These are phyloP conservation scores for Lodderomyces margitis DNA, from an alignment of 1,139 yeast genomes.

Conservation along the genomic window DNA sequence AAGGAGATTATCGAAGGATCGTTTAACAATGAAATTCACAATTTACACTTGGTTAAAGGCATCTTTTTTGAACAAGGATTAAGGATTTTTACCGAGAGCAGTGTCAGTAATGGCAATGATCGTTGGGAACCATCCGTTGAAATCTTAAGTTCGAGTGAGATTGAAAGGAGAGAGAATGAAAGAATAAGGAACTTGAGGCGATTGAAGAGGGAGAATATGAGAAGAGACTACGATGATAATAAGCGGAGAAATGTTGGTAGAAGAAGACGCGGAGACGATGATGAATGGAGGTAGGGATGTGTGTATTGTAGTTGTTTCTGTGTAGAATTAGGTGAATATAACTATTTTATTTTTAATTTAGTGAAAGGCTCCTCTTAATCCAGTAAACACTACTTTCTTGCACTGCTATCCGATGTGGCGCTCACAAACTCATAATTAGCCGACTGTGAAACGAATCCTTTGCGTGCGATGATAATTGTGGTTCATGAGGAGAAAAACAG, in stretches of 20 bases:
- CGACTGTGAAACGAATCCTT: too few relatives aligned
- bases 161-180: conserved; percentile 92
- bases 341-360: too few relatives aligned
- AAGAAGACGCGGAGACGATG: conserved; percentile 54
- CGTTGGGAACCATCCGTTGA: conserved; percentile 92
- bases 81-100: conserved; percentile 44
- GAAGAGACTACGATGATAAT: conserved; percentile 47
- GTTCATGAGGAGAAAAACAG: too few relatives aligned
- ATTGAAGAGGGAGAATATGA: conserved; percentile 84
- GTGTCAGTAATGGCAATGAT: conserved; percentile 50
- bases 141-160: conserved; percentile 84
- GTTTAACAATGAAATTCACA: conserved; percentile 46
- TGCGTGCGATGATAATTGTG: too few relatives aligned
- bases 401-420: too few relatives aligned
- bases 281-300: conserved; percentile 27
- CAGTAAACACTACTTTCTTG: too few relatives aligned
- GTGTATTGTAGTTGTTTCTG: not conserved
- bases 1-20: conserved; percentile 85
- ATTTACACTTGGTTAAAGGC: conserved; percentile 45
- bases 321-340: not conserved
- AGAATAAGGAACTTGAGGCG: conserved; percentile 90
- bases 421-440: too few relatives aligned
- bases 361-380: too few relatives aligned
- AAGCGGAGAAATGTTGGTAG: conserved; percentile 48
- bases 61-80: conserved; percentile 45